phyloP scores from a whole-genome alignment of 192 early-diverging fungal species.

The Coemansia sp. region DNA sequence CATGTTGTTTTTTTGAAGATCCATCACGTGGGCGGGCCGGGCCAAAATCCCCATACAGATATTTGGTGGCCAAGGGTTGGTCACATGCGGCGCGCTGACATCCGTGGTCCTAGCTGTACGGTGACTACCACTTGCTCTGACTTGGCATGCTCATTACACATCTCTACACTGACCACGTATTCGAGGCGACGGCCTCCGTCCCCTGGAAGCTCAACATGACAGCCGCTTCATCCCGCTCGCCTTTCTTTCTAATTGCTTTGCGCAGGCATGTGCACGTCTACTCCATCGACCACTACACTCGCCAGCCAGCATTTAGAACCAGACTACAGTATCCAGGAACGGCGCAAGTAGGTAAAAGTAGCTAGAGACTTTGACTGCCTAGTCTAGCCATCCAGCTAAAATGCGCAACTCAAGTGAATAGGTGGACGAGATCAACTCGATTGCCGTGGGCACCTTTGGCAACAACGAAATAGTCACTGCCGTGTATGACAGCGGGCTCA shows the following conservation, averaged over 20 bases:
- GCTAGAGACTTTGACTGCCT: background rate
- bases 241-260: constrained; percentile 23
- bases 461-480: constrained; percentile 24
- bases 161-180: constrained; percentile 23
- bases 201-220: constrained; percentile 41
- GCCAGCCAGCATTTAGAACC: constrained; percentile 6
- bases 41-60: background rate
- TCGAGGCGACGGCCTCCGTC: constrained; percentile 4
- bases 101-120: too few species aligned
- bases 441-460: constrained; percentile 13
- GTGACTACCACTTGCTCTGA: background rate
- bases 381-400: background rate
- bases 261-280: constrained; percentile 15
- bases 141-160: constrained; percentile 15
- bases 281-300: constrained; percentile 24
- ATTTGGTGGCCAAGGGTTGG: too few species aligned
- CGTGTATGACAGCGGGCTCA: constrained; percentile 38
- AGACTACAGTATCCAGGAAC: constrained; percentile 16
- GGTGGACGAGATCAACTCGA: constrained; percentile 43
- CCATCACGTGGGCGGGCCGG: constrained; percentile 1
- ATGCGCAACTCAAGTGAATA: background rate
- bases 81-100: too few species aligned
- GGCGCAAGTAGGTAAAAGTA: background rate
- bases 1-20: background rate
- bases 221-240: constrained; percentile 23